Conservation (phyloP, 148 eudicot genomes). For the Silene uniflora region DNA sequence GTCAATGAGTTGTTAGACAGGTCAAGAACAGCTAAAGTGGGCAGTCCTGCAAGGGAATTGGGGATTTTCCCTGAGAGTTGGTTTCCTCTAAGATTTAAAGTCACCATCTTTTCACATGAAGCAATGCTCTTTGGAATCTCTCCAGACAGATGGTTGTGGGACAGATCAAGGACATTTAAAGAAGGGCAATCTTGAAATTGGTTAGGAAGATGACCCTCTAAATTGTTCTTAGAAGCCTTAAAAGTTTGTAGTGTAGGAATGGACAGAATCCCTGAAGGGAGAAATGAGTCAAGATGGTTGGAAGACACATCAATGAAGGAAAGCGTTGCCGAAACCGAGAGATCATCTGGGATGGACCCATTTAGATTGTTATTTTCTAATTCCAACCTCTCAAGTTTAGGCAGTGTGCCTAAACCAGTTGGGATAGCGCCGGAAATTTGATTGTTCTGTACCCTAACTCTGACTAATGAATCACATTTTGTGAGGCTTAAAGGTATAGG, state of each 20-base stretch:
- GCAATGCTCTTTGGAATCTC: constrained; percentile 68
- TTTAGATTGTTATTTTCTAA: constrained; percentile 64
- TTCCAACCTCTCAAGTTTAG: constrained; percentile 70
- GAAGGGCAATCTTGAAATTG: constrained; percentile 73
- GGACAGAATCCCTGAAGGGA: constrained; percentile 63
- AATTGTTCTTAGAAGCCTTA: constrained; percentile 53
- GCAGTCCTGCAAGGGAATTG: constrained; percentile 51
- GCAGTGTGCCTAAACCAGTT: constrained; percentile 64
- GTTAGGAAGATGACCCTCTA: constrained; percentile 73
- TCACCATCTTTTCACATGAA: constrained; percentile 72
- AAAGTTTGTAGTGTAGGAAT: constrained; percentile 65
- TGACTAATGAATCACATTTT: constrained; percentile 55
- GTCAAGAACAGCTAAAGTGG: constrained; percentile 68
- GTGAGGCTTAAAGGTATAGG: constrained; percentile 57
- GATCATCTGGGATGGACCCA: constrained; percentile 66
- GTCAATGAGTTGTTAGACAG: constrained; percentile 72
- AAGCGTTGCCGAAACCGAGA: constrained; percentile 57
- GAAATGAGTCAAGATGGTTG: constrained; percentile 58
- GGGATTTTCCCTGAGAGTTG: constrained; percentile 64
- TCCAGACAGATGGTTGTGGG: constrained; percentile 60
- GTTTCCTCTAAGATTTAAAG: constrained; percentile 53
- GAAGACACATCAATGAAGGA: constrained; percentile 73
- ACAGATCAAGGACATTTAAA: constrained; percentile 67
- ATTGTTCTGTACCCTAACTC: constrained; percentile 81
- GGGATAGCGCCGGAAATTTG: constrained; percentile 61